Evolutionary conservation across 2,329 filamentous ascomycete genomes (phyloP).

Genomic region (Verticillium nonalfalfae): DNA sequence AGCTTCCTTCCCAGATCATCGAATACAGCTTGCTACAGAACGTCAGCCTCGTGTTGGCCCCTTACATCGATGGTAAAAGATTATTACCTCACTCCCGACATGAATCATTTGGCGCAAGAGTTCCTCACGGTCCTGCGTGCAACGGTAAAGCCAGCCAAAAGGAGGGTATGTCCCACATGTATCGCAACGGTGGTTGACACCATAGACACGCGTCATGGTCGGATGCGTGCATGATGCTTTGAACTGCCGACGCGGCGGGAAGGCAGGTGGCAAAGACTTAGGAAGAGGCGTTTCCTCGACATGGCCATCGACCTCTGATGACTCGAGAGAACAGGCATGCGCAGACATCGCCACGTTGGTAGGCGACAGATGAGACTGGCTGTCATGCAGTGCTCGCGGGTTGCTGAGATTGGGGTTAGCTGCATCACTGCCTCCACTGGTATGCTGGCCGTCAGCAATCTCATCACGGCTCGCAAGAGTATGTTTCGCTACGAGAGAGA

Average conservation of each 20-base stretch:
- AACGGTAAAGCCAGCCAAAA: conserved; percentile 69
- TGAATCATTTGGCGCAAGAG: conserved; percentile 22
- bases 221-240: conserved; percentile 53
- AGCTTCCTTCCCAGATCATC: conserved; percentile 27
- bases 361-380: not conserved
- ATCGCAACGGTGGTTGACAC: conserved; percentile 44
- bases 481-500: not conserved
- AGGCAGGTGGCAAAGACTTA: not conserved
- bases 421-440: not conserved
- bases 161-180: conserved; percentile 48
- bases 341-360: not conserved
- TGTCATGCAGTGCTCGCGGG: too few relatives aligned
- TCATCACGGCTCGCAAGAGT: not conserved
- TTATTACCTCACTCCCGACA: conserved; percentile 20
- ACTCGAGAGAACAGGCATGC: not conserved
- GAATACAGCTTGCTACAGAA: conserved; percentile 19
- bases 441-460: not conserved
- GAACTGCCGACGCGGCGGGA: not conserved
- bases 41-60: conserved; percentile 1
- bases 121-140: conserved; percentile 55
- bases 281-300: not conserved
- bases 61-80: conserved; percentile 3
- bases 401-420: too few relatives aligned
- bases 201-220: conserved; percentile 61
- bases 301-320: not conserved